phyloP scores from a whole-genome alignment of 805 yeast species.

The Yamadazyma sp. region DNA sequence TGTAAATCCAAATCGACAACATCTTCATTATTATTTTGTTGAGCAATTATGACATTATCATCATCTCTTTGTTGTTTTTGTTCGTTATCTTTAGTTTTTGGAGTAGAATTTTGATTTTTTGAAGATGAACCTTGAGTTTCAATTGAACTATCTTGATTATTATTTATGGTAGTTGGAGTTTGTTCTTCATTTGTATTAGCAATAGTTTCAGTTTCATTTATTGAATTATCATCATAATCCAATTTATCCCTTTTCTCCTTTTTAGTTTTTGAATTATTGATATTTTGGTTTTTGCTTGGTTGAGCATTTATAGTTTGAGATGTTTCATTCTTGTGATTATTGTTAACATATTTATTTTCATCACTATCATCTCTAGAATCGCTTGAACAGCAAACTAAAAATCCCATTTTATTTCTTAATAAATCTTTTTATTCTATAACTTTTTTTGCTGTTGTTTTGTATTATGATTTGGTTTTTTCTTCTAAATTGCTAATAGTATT shows the following conservation, averaged over 20 bases:
- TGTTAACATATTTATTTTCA: constrained; percentile 21
- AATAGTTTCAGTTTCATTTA: constrained; percentile 41
- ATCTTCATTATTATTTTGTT: constrained; percentile 13
- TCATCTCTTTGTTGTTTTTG: constrained; percentile 8
- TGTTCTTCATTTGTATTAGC: constrained; percentile 23
- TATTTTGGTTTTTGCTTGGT: neutral
- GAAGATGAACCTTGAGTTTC: constrained; percentile 9
- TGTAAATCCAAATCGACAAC: constrained; percentile 17
- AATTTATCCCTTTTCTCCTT: constrained; percentile 23
- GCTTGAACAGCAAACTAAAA: constrained; percentile 34
- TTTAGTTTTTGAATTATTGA: neutral
- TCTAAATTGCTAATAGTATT: no score
- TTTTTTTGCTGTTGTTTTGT: no score
- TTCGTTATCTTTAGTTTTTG: neutral
- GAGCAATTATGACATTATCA: constrained; percentile 10
- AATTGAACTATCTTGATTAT: constrained; percentile 3
- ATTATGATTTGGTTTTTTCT: no score
- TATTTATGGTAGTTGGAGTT: constrained; percentile 6
- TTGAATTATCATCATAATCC: constrained; percentile 39
- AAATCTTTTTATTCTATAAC: no score
- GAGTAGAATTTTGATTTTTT: neutral
- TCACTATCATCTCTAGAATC: constrained; percentile 32
- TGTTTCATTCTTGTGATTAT: constrained; percentile 6
- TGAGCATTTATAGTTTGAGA: constrained; percentile 4
- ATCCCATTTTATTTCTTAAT: constrained; percentile 2